Base-by-base conservation (phyloP, 1,139 yeast genomes). In the Yamadazyma trypodendri region DNA sequence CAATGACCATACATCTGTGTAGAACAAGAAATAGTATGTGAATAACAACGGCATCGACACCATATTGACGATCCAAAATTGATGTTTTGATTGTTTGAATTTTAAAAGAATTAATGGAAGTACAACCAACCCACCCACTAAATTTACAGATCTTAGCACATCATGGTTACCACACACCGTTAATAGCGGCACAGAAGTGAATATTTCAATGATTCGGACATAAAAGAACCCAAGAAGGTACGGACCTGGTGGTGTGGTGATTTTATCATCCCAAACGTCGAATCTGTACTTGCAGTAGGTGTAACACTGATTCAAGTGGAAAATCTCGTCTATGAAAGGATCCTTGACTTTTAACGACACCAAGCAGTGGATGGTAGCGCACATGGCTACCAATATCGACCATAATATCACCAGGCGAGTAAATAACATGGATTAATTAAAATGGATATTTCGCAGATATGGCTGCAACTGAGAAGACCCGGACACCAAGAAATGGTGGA, bases 221-320 rank as follows among this genome's bases (percentile, higher is more conserved):
- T 70, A 79, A 4, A 61, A 37, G 45, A 72, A 73, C 1, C 90
- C 95, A 9, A 89, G 52, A 8, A 73, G 46, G 54, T 92, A 92
- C 25, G 92, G 64, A 0, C 98, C 99, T 1, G 98, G 98, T 2
- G 98, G 98, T 0, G 98, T 92, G 3, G 98, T 92, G 56, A 94
- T 88, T 56, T 90, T 92, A 24, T 80, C 72, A 57, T 92, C 92
- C 97, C 97, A 92, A 1, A 65, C 53, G 11, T 46, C 43, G 62
- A 81, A 88, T 34, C 77, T 65, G 10, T 83, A 83, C 1, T 60
- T 50, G 44, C 88, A 77, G 55, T 85, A 90, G 25, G 66, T 68
- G 41, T 77, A 70, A 11, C 95, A 81, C 62, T 92, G 97, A 6
- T 82, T 78, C 24, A 86, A 68, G 54, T 92, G 98, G 60, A 92